Conservation (phyloP, 2,329 filamentous ascomycete genomes). For the Mycosphaerella sp. region DNA sequence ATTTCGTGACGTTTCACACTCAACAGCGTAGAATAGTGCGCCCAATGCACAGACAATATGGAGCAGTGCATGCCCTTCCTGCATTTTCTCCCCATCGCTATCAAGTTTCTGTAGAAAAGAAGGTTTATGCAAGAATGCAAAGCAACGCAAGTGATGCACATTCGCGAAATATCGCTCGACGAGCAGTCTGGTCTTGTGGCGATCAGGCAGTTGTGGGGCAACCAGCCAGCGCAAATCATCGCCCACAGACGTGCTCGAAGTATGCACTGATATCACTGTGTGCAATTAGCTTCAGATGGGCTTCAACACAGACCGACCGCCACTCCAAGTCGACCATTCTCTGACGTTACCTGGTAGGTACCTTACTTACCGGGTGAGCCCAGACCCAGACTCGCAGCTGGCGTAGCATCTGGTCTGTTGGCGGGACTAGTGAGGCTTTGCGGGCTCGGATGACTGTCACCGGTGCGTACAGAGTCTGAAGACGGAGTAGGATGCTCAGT, state of each 20-base stretch:
- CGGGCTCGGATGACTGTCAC: slow-evolving; percentile 8
- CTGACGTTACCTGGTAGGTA: neutral
- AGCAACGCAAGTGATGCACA: slow-evolving; percentile 24
- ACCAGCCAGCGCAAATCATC: slow-evolving; percentile 21
- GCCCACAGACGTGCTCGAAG: slow-evolving; percentile 4
- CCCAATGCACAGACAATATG: slow-evolving; percentile 25
- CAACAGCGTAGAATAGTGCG: slow-evolving; percentile 23
- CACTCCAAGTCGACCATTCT: too few species aligned
- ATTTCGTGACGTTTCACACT: slow-evolving; percentile 15
- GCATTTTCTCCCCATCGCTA: slow-evolving; percentile 19
- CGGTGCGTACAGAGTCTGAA: slow-evolving; percentile 4
- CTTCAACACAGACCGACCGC: neutral
- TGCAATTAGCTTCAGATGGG: neutral
- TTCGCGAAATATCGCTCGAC: slow-evolving; percentile 25
- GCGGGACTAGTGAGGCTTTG: slow-evolving; percentile 14
- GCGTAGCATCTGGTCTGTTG: slow-evolving; percentile 16
- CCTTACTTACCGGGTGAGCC: slow-evolving; percentile 14
- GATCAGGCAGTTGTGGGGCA: slow-evolving; percentile 17
- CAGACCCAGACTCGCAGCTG: slow-evolving; percentile 13
- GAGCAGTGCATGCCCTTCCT: slow-evolving; percentile 20
- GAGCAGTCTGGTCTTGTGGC: slow-evolving; percentile 17
- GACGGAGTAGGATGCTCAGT: slow-evolving; percentile 13
- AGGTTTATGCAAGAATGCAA: slow-evolving; percentile 25
- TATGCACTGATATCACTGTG: neutral
- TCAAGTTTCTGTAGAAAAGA: slow-evolving; percentile 24